These are phyloP conservation scores for Botryotinia globosa DNA, from an alignment of 2,329 filamentous ascomycete genomes.

Conservation along the genomic window DNA sequence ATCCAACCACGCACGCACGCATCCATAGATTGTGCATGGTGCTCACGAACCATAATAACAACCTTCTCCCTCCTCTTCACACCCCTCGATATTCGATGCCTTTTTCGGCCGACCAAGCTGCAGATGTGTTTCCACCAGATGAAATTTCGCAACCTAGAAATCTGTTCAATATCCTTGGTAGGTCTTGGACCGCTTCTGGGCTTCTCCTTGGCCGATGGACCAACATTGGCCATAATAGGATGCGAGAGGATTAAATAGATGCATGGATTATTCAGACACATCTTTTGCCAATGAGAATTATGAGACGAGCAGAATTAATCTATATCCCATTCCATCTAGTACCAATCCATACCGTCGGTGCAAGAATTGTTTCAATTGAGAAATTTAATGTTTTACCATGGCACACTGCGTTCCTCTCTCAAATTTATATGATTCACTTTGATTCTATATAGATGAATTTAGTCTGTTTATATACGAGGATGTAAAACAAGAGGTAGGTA, in stretches of 20 bases:
- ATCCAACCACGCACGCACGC: not conserved
- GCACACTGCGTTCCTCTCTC: not conserved
- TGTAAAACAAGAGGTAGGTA: not conserved
- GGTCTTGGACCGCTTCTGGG: not conserved
- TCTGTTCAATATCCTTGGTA: not conserved
- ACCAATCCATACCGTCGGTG: not conserved
- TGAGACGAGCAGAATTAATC: not conserved
- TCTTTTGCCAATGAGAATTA: not conserved
- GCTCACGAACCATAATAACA: not conserved
- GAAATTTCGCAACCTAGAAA: not conserved
- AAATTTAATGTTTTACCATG: not conserved
- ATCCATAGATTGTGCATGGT: not conserved
- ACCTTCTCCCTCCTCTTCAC: not conserved
- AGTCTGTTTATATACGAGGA: not conserved
- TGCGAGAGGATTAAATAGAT: not conserved
- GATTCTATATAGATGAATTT: not conserved
- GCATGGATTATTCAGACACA: not conserved
- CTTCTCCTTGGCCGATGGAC: not conserved
- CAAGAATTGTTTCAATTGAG: constrained; percentile 1
- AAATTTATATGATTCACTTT: not conserved
- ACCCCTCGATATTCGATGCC: not conserved
- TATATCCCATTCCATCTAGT: not conserved
- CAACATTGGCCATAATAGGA: not conserved
- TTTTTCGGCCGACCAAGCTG: not conserved
- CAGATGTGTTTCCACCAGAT: not conserved